phyloP scores from a whole-genome alignment of 306 rosid species.

The Trichosanthes cucumerina region DNA sequence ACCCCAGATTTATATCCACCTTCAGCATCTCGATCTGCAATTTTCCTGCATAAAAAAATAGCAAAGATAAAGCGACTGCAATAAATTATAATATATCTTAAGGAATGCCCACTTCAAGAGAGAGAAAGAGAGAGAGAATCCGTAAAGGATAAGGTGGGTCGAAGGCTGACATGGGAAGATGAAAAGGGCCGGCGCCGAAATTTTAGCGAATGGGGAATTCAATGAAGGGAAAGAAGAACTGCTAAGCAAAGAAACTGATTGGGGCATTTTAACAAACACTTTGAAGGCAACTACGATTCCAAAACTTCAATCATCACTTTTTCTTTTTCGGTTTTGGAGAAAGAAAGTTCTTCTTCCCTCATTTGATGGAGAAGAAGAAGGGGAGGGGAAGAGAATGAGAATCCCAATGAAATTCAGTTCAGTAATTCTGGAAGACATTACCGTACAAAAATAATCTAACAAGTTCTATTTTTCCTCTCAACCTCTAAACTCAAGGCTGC shows the following conservation, averaged over 20 bases:
- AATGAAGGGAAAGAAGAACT: not conserved
- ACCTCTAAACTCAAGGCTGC: not conserved
- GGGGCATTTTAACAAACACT: conserved; percentile 1
- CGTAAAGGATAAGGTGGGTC: conserved; percentile 10
- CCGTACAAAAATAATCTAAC: not conserved
- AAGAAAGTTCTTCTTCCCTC: conserved; percentile 4
- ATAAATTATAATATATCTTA: not conserved
- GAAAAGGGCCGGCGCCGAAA: conserved; percentile 4
- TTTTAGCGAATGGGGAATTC: not conserved
- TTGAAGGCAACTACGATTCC: conserved; percentile 6
- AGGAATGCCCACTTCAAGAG: conserved; percentile 27
- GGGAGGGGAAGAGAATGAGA: not conserved
- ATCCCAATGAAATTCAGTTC: not conserved
- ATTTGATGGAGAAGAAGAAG: not conserved
- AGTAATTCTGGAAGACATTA: not conserved
- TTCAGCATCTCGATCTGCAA: conserved; percentile 10
- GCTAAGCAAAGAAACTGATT: not conserved
- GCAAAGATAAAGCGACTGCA: not conserved
- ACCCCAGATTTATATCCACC: not conserved
- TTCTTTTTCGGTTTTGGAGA: not conserved
- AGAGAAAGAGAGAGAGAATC: not conserved
- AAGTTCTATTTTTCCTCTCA: not conserved
- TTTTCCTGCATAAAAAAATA: not conserved
- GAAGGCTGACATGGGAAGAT: not conserved
- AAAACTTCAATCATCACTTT: not conserved